A percentile compares a stretch with the other conserved stretches of the same genome.
Evolutionary conservation across 148 eudicot species (phyloP).

Genomic region (Spergularia bocconei): DNA sequence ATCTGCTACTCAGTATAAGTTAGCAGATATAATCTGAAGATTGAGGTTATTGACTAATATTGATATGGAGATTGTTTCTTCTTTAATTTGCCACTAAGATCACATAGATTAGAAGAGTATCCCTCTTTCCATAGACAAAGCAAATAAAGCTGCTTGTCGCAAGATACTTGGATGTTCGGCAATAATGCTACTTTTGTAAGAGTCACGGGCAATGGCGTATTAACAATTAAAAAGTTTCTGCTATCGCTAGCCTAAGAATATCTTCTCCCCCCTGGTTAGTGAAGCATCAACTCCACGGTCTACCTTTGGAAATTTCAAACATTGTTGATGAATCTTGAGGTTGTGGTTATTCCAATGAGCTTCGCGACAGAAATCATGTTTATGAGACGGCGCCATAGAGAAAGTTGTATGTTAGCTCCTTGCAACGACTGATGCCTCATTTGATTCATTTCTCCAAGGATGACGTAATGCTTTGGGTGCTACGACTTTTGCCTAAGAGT

Average conservation of each 20-base stretch:
- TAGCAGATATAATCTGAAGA: too few species aligned
- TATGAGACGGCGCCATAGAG: not conserved
- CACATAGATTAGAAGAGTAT: too few species aligned
- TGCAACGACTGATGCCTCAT: not conserved
- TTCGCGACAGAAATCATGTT: not conserved
- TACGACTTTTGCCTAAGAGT: not conserved
- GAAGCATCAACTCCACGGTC: not conserved
- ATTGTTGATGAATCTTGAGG: not conserved
- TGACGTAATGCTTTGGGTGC: not conserved
- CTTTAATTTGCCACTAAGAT: too few species aligned
- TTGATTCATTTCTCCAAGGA: not conserved
- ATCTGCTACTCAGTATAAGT: too few species aligned
- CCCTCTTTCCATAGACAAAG: too few species aligned
- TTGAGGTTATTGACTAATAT: too few species aligned
- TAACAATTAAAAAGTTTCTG: too few species aligned
- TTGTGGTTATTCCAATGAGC: not conserved
- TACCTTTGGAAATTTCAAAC: constrained; percentile 3
- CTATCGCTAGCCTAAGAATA: not conserved
- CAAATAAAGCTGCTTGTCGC: too few species aligned
- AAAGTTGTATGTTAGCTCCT: not conserved
- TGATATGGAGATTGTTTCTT: too few species aligned
- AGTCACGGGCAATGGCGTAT: too few species aligned
- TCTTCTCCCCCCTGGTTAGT: not conserved
- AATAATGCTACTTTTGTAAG: too few species aligned
- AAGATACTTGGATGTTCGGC: too few species aligned